Evolutionary conservation across 176 grass and related monocot species (phyloP).

Genomic region (Aegilops bicornis): DNA sequence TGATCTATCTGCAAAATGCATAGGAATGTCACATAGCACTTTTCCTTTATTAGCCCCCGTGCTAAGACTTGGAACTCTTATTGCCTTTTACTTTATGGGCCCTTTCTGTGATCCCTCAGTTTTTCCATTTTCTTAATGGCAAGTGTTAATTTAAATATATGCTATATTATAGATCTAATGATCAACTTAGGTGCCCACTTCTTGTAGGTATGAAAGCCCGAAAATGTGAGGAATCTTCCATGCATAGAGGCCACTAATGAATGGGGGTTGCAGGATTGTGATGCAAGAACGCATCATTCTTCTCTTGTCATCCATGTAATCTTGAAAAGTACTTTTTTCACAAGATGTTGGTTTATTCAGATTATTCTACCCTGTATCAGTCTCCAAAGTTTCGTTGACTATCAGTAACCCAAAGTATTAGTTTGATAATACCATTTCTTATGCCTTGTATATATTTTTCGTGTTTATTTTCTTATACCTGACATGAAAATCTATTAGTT

Average conservation of each 20-base stretch:
- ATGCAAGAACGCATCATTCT: slow-evolving; percentile 62
- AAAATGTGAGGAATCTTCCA: slow-evolving; percentile 69
- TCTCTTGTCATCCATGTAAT: slow-evolving; percentile 46
- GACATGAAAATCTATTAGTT: not conserved
- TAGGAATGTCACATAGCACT: slow-evolving; percentile 27
- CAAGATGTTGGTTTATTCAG: slow-evolving; percentile 34
- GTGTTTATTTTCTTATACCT: slow-evolving; percentile 26
- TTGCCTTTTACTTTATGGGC: slow-evolving; percentile 32
- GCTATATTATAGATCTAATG: slow-evolving; percentile 60
- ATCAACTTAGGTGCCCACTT: slow-evolving; percentile 56
- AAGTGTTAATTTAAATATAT: slow-evolving; percentile 51
- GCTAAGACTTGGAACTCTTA: slow-evolving; percentile 36
- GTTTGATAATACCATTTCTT: slow-evolving; percentile 11
- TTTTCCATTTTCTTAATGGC: slow-evolving; percentile 45
- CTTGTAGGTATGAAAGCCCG: slow-evolving; percentile 44
- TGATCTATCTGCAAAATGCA: slow-evolving; percentile 25
- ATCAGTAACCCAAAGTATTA: not conserved
- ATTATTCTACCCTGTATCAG: slow-evolving; percentile 24
- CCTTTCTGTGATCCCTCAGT: slow-evolving; percentile 47
- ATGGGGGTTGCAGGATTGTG: slow-evolving; percentile 42
- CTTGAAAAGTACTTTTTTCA: slow-evolving; percentile 32
- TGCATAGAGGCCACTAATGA: slow-evolving; percentile 50
- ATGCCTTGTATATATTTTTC: slow-evolving; percentile 14
- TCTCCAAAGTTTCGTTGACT: slow-evolving; percentile 12
- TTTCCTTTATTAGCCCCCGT: slow-evolving; percentile 33